Base-by-base conservation (phyloP, 2,329 filamentous ascomycete genomes). In the Zymoseptoria passerinii region DNA sequence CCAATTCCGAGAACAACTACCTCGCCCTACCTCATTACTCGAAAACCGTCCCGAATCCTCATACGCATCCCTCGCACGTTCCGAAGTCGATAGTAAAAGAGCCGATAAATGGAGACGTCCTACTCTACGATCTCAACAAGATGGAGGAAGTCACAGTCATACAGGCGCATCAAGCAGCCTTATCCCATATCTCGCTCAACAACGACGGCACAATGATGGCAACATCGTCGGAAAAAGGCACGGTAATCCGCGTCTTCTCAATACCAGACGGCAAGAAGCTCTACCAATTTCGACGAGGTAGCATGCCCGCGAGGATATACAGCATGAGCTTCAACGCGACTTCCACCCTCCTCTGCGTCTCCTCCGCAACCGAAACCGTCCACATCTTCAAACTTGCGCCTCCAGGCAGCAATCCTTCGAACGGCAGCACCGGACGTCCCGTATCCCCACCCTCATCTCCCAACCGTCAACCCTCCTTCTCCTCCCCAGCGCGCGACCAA, bases 301-400 rank as follows among this genome's bases (percentile, higher is more conserved):
- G 92, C 2, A 96, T 96, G 74, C 94, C 94, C 0, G 92, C 92
- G 1, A 88, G 90, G 48, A 99, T 99, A 66, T 96, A 92, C 76
- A 95, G 91, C 82, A 96, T 99, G 91, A 95, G 92, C 1, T 99
- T 99, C 77, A 99, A 99, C 73, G 86, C 91, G 53, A 91, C 89
- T 59, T 95, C 92, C 2, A 96, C 92, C 1, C 80, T 99, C 9
- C 83, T 99, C 40, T 96, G 92, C 69, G 92, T 99, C 48, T 97
- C 94, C 4, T 97, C 92, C 2, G 92, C 91, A 1, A 95, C 92
- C 0, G 94, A 99, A 69, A 99, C 94, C 0, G 87, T 99, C 8
- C 94, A 99, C 72, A 91, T 99, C 54, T 99, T 99, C 78, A 90
- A 92, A 56, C 80, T 99, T 55, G 78, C 75, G 55, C 79, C 82